These are phyloP conservation scores for Aspergillus coremiiformis DNA, from an alignment of 495 filamentous ascomycete genomes.

Conservation along the genomic window DNA sequence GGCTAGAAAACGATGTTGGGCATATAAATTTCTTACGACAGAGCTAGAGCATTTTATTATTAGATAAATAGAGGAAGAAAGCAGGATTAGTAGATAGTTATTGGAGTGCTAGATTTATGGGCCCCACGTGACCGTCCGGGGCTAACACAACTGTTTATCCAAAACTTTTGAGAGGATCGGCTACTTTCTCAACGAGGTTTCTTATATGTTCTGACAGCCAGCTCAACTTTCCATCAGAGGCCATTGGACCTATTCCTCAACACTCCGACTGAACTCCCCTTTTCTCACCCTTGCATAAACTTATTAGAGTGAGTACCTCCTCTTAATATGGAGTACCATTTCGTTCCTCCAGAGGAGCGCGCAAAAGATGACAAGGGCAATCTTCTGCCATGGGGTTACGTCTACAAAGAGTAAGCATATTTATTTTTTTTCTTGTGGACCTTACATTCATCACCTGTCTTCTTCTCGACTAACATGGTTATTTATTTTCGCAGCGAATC, in stretches of 20 bases:
- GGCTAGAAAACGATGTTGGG: slow-evolving; percentile 20
- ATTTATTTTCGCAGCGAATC: slow-evolving; percentile 27
- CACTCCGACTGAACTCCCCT: background rate
- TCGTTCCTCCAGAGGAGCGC: slow-evolving; percentile 57
- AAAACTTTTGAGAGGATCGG: slow-evolving; percentile 18
- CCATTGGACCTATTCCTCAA: background rate
- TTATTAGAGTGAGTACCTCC: background rate
- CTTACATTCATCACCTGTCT: slow-evolving; percentile 3
- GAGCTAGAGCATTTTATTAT: background rate
- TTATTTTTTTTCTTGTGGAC: background rate
- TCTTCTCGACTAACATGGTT: slow-evolving; percentile 7
- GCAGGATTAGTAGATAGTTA: too few relatives aligned
- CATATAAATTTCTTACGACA: slow-evolving; percentile 26
- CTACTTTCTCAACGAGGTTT: background rate
- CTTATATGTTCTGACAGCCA: background rate
- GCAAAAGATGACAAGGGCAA: slow-evolving; percentile 53
- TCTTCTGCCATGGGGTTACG: slow-evolving; percentile 53
- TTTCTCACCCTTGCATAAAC: background rate
- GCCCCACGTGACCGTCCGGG: slow-evolving; percentile 18
- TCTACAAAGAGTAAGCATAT: slow-evolving; percentile 51
- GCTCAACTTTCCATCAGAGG: background rate
- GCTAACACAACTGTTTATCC: slow-evolving; percentile 22
- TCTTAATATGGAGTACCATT: slow-evolving; percentile 53
- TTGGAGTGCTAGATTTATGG: too few relatives aligned
- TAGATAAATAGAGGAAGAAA: background rate